Percentiles rank a stretch among this genome's conserved stretches.
phyloP scores from a whole-genome alignment of 257 asterid species.

The Lycium barbarum region DNA sequence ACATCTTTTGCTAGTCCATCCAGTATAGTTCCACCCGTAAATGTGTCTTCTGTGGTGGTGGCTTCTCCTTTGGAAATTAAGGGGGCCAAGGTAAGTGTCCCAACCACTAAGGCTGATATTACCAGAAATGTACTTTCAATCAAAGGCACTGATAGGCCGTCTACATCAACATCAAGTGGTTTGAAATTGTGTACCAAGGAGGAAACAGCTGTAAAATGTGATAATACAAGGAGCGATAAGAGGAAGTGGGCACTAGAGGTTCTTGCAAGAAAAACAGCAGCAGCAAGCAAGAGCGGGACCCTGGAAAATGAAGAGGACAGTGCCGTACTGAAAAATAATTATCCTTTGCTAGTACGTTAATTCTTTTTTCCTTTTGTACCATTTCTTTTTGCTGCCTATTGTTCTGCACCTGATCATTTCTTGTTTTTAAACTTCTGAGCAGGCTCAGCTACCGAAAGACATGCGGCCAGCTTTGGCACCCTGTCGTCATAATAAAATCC shows the following conservation, averaged over 20 bases:
- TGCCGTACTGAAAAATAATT: conserved; percentile 66
- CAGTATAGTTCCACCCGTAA: conserved; percentile 44
- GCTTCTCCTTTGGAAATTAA: conserved; percentile 45
- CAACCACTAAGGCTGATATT: conserved; percentile 52
- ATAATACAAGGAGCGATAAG: conserved; percentile 63
- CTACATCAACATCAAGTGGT: conserved; percentile 38
- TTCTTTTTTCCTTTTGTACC: conserved; percentile 32
- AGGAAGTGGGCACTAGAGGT: conserved; percentile 96
- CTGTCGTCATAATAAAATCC: conserved; percentile 76
- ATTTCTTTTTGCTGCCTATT: conserved; percentile 29
- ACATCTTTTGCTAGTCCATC: conserved; percentile 38
- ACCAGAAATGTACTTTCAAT: conserved; percentile 44
- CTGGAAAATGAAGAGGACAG: conserved; percentile 67
- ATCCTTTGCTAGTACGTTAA: conserved; percentile 67
- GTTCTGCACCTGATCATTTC: conserved; percentile 31
- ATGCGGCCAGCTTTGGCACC: conserved; percentile 91
- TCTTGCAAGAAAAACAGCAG: conserved; percentile 84
- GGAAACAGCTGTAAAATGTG: conserved; percentile 53
- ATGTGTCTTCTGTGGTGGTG: conserved; percentile 33
- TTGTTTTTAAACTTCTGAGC: conserved; percentile 43
- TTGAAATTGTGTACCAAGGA: conserved; percentile 50
- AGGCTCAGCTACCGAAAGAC: conserved; percentile 96
- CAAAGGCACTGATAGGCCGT: conserved; percentile 46
- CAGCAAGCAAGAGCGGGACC: conserved; percentile 52
- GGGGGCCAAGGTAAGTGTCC: conserved; percentile 46